These are phyloP conservation scores for Leucaena leucocephala DNA, from an alignment of 306 rosid species.

Conservation along the genomic window DNA sequence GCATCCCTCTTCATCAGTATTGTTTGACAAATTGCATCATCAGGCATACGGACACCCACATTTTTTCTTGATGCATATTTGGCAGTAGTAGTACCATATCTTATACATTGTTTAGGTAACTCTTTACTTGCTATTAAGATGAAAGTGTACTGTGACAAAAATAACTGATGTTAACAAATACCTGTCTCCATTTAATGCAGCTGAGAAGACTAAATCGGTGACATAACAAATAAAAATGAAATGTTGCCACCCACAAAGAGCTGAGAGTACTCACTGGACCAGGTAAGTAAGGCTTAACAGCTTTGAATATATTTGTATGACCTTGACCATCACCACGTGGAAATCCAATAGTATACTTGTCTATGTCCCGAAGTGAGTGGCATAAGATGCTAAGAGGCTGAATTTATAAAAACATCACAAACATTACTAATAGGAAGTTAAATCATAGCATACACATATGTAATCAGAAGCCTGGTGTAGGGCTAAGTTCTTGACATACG, in stretches of 20 bases:
- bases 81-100: slow-evolving; percentile 71
- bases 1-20: slow-evolving; percentile 76
- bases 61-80: slow-evolving; percentile 74
- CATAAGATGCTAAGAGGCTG: slow-evolving; percentile 97
- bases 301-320: slow-evolving; percentile 74
- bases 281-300: slow-evolving; percentile 85
- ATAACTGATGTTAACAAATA: slow-evolving; percentile 39
- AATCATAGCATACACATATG: slow-evolving; percentile 10
- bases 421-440: slow-evolving; percentile 12
- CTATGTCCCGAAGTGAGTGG: slow-evolving; percentile 90
- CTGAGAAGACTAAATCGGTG: slow-evolving; percentile 22
- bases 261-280: slow-evolving; percentile 82
- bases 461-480: neutral
- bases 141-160: slow-evolving; percentile 82
- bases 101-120: slow-evolving; percentile 83
- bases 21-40: slow-evolving; percentile 79
- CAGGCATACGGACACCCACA: slow-evolving; percentile 94
- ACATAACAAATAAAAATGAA: slow-evolving; percentile 7
- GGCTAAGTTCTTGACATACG: slow-evolving; percentile 1
- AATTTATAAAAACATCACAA: slow-evolving; percentile 30
- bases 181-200: slow-evolving; percentile 17
- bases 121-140: slow-evolving; percentile 89
- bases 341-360: slow-evolving; percentile 80
- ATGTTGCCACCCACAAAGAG: neutral
- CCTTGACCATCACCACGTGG: slow-evolving; percentile 94